These are phyloP conservation scores for Tremellales sp. DNA, from an alignment of 1,284 basidiomycete genomes.

Conservation along the genomic window DNA sequence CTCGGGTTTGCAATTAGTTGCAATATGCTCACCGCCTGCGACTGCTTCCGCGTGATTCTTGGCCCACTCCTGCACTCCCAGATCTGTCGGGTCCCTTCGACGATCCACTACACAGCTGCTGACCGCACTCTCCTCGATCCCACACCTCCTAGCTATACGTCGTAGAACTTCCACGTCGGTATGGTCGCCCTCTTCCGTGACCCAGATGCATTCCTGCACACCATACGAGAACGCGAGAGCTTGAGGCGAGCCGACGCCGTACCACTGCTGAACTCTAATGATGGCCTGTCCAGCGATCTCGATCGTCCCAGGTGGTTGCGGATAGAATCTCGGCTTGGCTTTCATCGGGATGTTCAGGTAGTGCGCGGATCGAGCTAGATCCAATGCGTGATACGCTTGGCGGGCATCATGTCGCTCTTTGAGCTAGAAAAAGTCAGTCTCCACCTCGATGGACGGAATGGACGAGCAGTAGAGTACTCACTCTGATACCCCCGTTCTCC, in stretches of 20 bases:
- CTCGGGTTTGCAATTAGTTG: background rate
- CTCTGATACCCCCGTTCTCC: conserved; percentile 26
- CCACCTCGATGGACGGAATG: background rate
- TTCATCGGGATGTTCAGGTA: conserved; percentile 14
- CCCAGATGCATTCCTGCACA: conserved; percentile 27
- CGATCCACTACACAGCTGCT: conserved; percentile 12
- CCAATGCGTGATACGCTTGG: conserved; percentile 29
- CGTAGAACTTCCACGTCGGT: conserved; percentile 14
- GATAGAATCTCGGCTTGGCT: conserved; percentile 23
- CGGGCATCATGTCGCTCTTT: conserved; percentile 21
- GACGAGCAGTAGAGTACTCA: conserved; percentile 6
- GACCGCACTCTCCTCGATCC: conserved; percentile 13
- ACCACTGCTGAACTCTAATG: conserved; percentile 22
- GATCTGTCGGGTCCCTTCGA: conserved; percentile 14
- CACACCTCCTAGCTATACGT: conserved; percentile 12
- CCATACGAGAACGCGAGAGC: conserved; percentile 18
- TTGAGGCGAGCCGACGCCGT: conserved; percentile 19
- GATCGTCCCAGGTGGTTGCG: conserved; percentile 20
- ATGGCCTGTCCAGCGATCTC: conserved; percentile 25
- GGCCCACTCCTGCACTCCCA: conserved; percentile 19
- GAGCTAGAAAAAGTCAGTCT: conserved; percentile 6
- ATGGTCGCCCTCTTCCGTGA: conserved; percentile 28
- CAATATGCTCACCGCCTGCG: conserved; percentile 16
- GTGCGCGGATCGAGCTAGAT: conserved; percentile 21
- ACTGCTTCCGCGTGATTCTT: conserved; percentile 24